Base-by-base conservation (phyloP, 176 grass and related monocot species). In the Carex myosuroides region DNA sequence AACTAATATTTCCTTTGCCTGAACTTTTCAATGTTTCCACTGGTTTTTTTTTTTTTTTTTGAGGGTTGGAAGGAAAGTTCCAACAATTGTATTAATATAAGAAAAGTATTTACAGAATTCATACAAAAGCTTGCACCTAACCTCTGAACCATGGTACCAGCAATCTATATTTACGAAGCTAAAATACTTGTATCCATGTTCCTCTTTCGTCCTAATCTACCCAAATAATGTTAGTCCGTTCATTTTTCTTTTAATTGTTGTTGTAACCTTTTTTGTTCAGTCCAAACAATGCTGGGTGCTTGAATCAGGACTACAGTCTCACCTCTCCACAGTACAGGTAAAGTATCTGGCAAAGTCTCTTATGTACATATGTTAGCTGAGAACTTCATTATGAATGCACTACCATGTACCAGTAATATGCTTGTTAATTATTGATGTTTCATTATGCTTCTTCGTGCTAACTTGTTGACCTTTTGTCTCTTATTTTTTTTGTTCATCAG, bases 321-420 rank as follows among this genome's bases (percentile, higher is more conserved):
- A 98, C 89, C 14, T 98, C 95, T 53, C 92, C 91, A 24, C 89
- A 95, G 64, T 95, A 89, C 89, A 98, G 95, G 91, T 93, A 72
- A 88, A 55, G 17, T 56, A 1, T 53, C 8, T 50, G 95, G 92
- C 91, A 72, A 88, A 55, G 13, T 56, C 2, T 53, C 8, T 50
- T 11, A 46, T 72, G 13, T 18, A 41, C 69, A 30, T 32, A 24
- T 4, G 0, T 54, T 56, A 4, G 10, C 22, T 54, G 21, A 30
- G 44, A 5, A 29, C 7, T 55, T 22, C 21, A 76, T 4, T 70
- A 70, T 42, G 7, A 44, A 39, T 33, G 6, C 64, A 66, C 64
- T 66, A 66, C 64, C 64, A 66, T 4, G 17, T 70, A 41, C 17
- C 37, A 70, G 70, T 50, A 73, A 52, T 73, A 41, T 6, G 20